Evolutionary conservation across 2,329 filamentous ascomycete species (phyloP), one percentile per base, ranked within the genome.

Genomic region (Diaporthe velutina): DNA sequence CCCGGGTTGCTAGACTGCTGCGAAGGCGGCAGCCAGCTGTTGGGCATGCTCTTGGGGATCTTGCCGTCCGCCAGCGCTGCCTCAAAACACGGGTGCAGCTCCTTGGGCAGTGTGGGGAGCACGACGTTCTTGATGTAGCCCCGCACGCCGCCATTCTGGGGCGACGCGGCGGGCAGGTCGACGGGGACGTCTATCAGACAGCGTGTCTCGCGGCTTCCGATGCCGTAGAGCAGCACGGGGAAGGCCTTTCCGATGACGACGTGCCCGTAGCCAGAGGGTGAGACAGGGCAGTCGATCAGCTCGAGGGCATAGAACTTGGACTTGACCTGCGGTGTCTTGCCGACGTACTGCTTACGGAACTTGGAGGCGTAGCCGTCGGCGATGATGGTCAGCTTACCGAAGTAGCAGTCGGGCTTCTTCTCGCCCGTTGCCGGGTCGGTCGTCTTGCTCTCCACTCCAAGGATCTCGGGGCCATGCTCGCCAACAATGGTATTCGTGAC

Each of bases 221-320:
- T 99, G 85, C 98, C 97, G 87, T 99, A 99, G 74, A 99, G 90
- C 33, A 99, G 91, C 45, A 98, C 91, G 0, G 97, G 96, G 76
- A 83, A 88, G 60, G 91, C 90, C 77, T 94, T 90, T 79, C 93
- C 93, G 76, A 99, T 93, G 72, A 98, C 88, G 77, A 99, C 96
- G 83, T 98, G 95, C 28, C 96, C 97, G 82, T 95, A 94, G 76
- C 92, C 87, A 2, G 92, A 90, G 70, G 90, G 88, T 2, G 95
- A 95, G 13, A 98, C 90, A 33, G 92, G 89, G 73, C 94, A 95
- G 83, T 98, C 96, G 81, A 97, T 94, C 77, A 99, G 90, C 83
- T 99, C 96, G 45, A 99, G 90, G 15, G 93, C 97, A 86, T 94
- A 98, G 86, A 99, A 99, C 85, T 95, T 97, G 80, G 93, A 96